Base-by-base conservation (phyloP, 2,329 filamentous ascomycete genomes). In the Scedosporium apiospermum region DNA sequence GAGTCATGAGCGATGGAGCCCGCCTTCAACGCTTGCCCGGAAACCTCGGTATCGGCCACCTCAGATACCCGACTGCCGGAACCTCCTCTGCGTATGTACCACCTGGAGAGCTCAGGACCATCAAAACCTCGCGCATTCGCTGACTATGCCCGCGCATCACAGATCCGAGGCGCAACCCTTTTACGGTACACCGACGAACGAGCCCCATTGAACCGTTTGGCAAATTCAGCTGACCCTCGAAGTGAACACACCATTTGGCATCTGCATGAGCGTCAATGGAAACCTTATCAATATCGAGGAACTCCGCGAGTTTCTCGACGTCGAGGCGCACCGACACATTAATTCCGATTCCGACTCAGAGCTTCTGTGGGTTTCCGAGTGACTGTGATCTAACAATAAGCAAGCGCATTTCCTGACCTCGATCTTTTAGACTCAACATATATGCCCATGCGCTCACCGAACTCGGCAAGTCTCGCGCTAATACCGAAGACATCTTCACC, bases 161-260 rank as follows among this genome's bases (percentile, higher is more conserved):
- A 93, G 91, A 70, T 87, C 91, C 6, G 91, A 96, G 75, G 90
- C 91, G 10, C 92, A 96, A 75, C 93, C 93, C 0, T 96, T 97
- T 75, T 96, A 95, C 72, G 34, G 34, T 38, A 38, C 34, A 12
- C 34, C 91, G 12, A 38, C 34, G 34, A 38, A 38, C 34, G 34
- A 38, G 34, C 16, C 38, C 10, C 38, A 10, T 58, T 58, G 27
- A 4, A 4, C 26, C 12, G 18, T 18, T n/a, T n/a, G 10, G 10
- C 34, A 38, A 38, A 38, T 38, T 14, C 34, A 12, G 34, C 23
- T 53, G 18, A 21, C 49, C 49, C 49, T 65, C 59, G 14, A 38
- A 38, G 64, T 93, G 69, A 96, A 96, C 78, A 85, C 81, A 63
- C 91, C 90, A 1, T 95, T 91, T 71, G 91, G 91, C 58, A 88